These are phyloP conservation scores for Vitis hybrid DNA, from an alignment of 177 flowering plant species.

Conservation along the genomic window DNA sequence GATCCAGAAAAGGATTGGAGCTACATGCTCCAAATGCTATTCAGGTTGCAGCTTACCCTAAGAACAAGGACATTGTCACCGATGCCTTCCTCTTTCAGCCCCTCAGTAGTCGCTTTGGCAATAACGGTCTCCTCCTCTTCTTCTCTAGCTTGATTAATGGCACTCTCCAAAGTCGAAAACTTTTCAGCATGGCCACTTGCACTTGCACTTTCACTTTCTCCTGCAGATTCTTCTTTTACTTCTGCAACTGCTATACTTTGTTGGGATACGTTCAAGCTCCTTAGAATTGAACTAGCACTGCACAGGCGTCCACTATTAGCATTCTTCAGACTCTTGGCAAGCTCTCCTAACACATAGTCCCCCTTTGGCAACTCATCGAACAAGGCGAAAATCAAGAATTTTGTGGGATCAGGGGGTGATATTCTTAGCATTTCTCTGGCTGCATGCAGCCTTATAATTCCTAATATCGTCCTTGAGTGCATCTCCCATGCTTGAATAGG, in stretches of 20 bases:
- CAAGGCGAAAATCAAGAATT: conserved; percentile 75
- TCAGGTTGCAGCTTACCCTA: conserved; percentile 41
- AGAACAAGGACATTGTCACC: conserved; percentile 55
- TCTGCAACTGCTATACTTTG: conserved; percentile 19
- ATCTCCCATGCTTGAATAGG: conserved; percentile 69
- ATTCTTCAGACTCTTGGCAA: conserved; percentile 57
- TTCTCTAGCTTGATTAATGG: conserved; percentile 61
- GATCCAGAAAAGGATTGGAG: too few relatives aligned
- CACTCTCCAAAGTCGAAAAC: conserved; percentile 47
- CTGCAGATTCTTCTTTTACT: conserved; percentile 19
- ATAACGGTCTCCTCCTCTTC: conserved; percentile 57
- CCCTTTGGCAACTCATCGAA: conserved; percentile 88
- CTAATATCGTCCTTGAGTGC: conserved; percentile 78
- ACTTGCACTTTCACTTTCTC: conserved; percentile 15
- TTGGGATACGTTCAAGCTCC: conserved; percentile 43
- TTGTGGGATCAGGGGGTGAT: conserved; percentile 67
- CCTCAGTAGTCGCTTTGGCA: conserved; percentile 75
- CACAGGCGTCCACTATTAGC: conserved; percentile 48
- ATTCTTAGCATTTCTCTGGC: conserved; percentile 87
- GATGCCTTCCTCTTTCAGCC: conserved; percentile 78
- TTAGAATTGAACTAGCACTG: conserved; percentile 65
- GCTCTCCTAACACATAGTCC: conserved; percentile 73
- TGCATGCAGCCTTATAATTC: conserved; percentile 81
- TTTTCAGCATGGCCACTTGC: conserved; percentile 28
- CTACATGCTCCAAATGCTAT: too few relatives aligned